Conservation (phyloP, 2,329 filamentous ascomycete genomes). For the Venturia effusa region DNA sequence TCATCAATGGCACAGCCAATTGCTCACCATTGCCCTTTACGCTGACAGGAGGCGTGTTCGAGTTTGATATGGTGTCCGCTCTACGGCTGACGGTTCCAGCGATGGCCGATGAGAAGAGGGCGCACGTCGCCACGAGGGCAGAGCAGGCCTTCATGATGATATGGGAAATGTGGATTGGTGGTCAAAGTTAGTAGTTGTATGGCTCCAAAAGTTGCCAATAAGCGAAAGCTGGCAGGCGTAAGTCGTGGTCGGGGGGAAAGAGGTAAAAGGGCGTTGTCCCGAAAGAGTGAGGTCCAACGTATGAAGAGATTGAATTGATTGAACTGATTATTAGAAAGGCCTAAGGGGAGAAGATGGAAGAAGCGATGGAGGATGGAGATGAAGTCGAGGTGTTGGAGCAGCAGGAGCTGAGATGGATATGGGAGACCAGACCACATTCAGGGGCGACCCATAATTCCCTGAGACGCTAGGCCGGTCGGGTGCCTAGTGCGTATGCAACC, state of each 20-base stretch:
- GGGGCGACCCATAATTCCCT: background rate
- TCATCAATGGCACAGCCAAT: slow-evolving; percentile 12
- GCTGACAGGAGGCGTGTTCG: slow-evolving; percentile 42
- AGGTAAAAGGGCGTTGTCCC: background rate
- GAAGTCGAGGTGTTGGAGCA: background rate
- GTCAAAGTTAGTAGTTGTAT: background rate
- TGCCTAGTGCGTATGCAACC: no score
- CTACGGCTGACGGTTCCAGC: slow-evolving; percentile 4
- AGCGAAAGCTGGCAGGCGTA: slow-evolving; percentile 1
- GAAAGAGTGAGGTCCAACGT: background rate
- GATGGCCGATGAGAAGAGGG: slow-evolving; percentile 8
- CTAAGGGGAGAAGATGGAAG: background rate
- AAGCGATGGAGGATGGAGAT: background rate
- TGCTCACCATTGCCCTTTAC: slow-evolving; percentile 50
- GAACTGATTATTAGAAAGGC: background rate
- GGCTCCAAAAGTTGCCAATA: background rate
- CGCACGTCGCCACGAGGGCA: slow-evolving; percentile 5
- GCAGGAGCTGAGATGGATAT: background rate
- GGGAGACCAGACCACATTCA: background rate
- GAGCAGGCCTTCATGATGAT: slow-evolving; percentile 8
- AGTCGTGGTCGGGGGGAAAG: background rate
- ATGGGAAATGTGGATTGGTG: background rate
- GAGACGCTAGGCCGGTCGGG: no score
- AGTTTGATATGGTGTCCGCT: slow-evolving; percentile 4
- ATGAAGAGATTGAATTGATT: no score